These are phyloP conservation scores for Chaetomiaceae sp. DNA, from an alignment of 2,329 filamentous ascomycete genomes.

Conservation along the genomic window DNA sequence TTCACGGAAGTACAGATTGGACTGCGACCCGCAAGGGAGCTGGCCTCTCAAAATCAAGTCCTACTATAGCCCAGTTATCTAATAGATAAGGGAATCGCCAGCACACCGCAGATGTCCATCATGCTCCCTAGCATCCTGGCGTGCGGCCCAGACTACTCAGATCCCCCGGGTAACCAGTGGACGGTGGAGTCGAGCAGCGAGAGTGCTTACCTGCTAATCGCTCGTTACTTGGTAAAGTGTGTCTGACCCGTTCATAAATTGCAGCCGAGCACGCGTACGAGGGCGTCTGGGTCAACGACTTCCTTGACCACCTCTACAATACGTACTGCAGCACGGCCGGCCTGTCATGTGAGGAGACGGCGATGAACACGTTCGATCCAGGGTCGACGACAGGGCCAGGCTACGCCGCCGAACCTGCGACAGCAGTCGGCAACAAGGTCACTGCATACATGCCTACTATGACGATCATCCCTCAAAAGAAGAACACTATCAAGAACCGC, in stretches of 20 bases:
- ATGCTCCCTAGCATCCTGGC: neutral
- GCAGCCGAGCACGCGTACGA: neutral
- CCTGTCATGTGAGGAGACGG: neutral
- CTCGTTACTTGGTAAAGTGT: too few species aligned
- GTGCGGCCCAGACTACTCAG: neutral
- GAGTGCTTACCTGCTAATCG: neutral
- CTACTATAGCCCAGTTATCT: neutral
- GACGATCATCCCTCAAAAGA: neutral
- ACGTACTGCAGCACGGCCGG: neutral
- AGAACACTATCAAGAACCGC: neutral
- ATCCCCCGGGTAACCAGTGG: neutral
- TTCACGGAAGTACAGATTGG: neutral
- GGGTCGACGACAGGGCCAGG: neutral
- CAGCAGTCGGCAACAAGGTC: neutral
- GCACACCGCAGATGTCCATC: neutral
- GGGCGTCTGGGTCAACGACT: neutral
- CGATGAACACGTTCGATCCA: neutral
- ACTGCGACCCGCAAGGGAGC: neutral
- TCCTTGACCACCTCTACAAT: neutral
- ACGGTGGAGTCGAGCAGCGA: neutral
- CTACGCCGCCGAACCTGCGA: neutral
- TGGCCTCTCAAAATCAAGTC: neutral
- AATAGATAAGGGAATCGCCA: neutral
- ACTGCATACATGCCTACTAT: neutral
- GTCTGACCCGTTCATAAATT: neutral